Evolutionary conservation across 1,284 basidiomycete genomes (phyloP), one percentile per base, ranked within the genome.

Genomic region (Athelia sp.): DNA sequence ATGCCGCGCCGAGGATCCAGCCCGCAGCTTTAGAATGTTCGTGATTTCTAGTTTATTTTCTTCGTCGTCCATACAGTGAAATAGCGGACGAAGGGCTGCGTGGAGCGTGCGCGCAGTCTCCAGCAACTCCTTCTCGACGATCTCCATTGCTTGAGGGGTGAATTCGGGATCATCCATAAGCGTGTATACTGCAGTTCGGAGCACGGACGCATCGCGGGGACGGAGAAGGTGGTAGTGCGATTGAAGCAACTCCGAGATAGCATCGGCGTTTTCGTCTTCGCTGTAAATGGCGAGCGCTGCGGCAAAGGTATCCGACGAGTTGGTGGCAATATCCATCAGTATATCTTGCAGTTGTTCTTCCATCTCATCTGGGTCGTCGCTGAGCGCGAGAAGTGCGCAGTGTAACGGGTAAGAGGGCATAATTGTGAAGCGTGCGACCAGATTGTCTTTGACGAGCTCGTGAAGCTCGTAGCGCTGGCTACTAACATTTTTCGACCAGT

Each of bases 251-350:
- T 51, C 40, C 22, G 67, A 48, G 53, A 84, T 63, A 31, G 55
- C 56, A 0, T 64, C 58, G 0, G 62, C 50, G 24, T 74, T 58
- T 52, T 61, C 57, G 38, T 73, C 68, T 3, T 60, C 42, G 1
- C 73, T 60, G 56, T 76, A 64, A 50, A 86, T 79, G 3, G 74
- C 72, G 11, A 86, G 66, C 0, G 81, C 76, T 0, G 75, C 75
- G 0, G 69, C 70, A 23, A 81, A 68, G 11, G 74, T 76, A 17
- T 82, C 77, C 0, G 79, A 68, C 3, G 72, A 76, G 50, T 66
- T 64, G 13, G 73, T 69, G 0, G 79, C 78, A 18, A 74, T 65
- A 1, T 66, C 56, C 43, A 61, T 50, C 0, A 79, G 56, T 23
- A 71, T 62, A 0, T 62, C 49, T n/a, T 71, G 58, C 1, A 82